phyloP scores from a whole-genome alignment of 352 stramenopile genomes.

The Phytophthora crassamura region DNA sequence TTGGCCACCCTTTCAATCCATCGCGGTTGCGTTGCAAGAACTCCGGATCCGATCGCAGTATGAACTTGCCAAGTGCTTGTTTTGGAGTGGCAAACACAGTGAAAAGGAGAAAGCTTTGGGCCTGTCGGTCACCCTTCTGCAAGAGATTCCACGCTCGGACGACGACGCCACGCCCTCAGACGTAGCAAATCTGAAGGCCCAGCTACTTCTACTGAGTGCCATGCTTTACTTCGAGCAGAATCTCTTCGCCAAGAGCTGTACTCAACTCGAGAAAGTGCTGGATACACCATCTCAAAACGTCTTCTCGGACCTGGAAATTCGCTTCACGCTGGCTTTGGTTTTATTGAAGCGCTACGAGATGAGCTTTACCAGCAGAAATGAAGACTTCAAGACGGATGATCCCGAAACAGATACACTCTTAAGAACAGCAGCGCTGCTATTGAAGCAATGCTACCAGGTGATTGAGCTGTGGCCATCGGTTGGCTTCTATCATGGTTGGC shows the following conservation, averaged over 20 bases:
- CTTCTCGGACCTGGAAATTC: constrained; percentile 48
- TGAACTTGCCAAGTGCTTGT: constrained; percentile 48
- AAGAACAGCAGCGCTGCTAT: constrained; percentile 22
- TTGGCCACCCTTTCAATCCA: constrained; percentile 23
- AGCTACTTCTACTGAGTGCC: constrained; percentile 50
- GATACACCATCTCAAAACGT: neutral
- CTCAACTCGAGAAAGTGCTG: constrained; percentile 35
- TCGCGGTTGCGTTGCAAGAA: constrained; percentile 15
- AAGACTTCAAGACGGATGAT: neutral
- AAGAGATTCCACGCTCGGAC: neutral
- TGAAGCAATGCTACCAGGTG: constrained; percentile 52
- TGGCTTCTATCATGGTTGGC: constrained; percentile 57
- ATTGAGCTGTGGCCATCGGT: constrained; percentile 64
- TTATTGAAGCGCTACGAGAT: constrained; percentile 25
- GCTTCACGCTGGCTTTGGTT: constrained; percentile 41
- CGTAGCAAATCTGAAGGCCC: constrained; percentile 15
- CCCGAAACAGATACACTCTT: constrained; percentile 21
- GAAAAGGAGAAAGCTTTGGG: constrained; percentile 33
- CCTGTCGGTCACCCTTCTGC: constrained; percentile 29
- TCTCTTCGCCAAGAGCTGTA: constrained; percentile 20
- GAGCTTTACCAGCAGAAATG: neutral
- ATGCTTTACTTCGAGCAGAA: constrained; percentile 53
- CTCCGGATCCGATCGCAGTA: constrained; percentile 41
- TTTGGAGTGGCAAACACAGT: constrained; percentile 35
- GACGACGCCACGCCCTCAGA: neutral